Evolutionary conservation across 2,329 filamentous ascomycete species (phyloP), one percentile per base, ranked within the genome.

Genomic region (Diaporthe nobilis): DNA sequence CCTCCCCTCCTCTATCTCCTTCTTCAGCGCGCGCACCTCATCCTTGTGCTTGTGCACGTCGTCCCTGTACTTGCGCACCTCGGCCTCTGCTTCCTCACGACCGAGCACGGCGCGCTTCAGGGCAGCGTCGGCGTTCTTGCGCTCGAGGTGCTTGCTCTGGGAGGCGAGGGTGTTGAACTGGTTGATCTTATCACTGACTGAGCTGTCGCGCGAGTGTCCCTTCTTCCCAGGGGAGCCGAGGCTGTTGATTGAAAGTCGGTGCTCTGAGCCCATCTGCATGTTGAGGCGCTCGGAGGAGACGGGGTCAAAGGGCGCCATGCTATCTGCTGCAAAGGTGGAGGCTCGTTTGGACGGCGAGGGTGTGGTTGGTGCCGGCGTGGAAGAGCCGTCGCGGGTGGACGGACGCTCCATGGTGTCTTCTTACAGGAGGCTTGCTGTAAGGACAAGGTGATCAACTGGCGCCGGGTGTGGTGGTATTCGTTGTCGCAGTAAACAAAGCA

Each of bases 21-120:
- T 89, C 75, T 88, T 87, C 76, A 94, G 82, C 57, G 83, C 80
- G 75, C 88, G 86, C 28, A 85, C 84, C 81, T 95, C 93, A 12
- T 94, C 92, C 76, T 89, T 88, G 79, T 91, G 89, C 57, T 88
- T 88, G 77, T 90, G 88, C 85, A 92, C 88, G 80, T 95, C 92
- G 22, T 70, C 65, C 76, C 89, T 88, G 80, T 90, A 89, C 57
- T 88, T 88, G 77, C 90, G 88, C 85, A 92, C 88, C 80, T 95
- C 92, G n/a, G 85, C 86, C 84, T 95, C 93, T 17, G 93, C 92
- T 84, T 94, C 92, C 81, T 95, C 93, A 58, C 92, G 88, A 20
- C 92, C 92, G 65, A 93, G 81, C 87, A 92, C 90, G 77, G 92
- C 92, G 65, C 92, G 89, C 82, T 92, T 92, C 22, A 93, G 85